phyloP scores from a whole-genome alignment of 2,329 filamentous ascomycete species.

The Albifimbria verrucaria region DNA sequence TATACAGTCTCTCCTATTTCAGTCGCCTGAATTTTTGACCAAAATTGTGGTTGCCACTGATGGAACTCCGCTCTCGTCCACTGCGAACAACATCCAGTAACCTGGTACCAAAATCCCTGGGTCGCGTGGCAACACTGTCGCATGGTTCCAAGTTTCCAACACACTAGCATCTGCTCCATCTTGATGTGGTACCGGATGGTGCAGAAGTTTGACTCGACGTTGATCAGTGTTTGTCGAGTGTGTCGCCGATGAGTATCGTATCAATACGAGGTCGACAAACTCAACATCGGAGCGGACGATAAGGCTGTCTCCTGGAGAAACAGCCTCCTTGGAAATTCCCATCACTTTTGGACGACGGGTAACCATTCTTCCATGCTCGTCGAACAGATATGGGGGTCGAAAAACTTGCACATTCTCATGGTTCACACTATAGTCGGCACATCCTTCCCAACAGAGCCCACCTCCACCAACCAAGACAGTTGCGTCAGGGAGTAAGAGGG shows the following conservation, averaged over 20 bases:
- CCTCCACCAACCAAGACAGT: neutral
- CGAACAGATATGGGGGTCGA: neutral
- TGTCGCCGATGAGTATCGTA: neutral
- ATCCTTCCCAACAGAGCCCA: neutral
- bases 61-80: no score
- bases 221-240: neutral
- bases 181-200: neutral
- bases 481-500: neutral
- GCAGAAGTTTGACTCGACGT: neutral
- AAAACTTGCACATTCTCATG: constrained; percentile 1
- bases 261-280: neutral
- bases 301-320: neutral
- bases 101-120: neutral
- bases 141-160: neutral
- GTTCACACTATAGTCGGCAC: neutral
- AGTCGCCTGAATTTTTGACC: no score
- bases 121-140: neutral
- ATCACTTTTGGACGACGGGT: neutral
- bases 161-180: neutral
- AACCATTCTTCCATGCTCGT: neutral
- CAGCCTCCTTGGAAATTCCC: neutral
- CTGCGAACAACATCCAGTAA: neutral
- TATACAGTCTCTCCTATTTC: no score
- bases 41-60: no score
- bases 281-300: neutral